Evolutionary conservation across 139 green algal genomes (phyloP).

Genomic region (Closterium sp.): DNA sequence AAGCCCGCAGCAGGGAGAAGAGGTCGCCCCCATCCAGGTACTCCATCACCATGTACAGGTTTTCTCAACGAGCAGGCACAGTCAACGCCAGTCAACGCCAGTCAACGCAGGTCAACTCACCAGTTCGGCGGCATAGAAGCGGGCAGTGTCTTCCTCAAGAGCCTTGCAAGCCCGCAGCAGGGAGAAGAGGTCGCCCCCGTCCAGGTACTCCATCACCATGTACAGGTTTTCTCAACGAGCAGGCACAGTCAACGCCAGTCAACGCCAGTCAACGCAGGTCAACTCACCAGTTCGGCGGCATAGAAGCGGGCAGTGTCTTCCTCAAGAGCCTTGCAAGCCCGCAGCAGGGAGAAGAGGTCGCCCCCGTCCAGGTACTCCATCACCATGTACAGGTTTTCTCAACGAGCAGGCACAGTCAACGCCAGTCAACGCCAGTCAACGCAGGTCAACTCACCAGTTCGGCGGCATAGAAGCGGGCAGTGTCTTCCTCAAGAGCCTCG

Average conservation of each 20-base stretch:
- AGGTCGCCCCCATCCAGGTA: conserved; percentile 85
- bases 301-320: conserved; percentile 83
- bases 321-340: conserved; percentile 70
- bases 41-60: conserved; percentile 98
- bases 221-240: conserved; percentile 89
- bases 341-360: conserved; percentile 77
- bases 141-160: conserved; percentile 73
- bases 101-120: conserved; percentile 63
- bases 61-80: conserved; percentile 82
- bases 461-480: conserved; percentile 80
- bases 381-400: conserved; percentile 92
- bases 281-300: conserved; percentile 71
- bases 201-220: conserved; percentile 95
- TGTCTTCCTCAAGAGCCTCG: conserved; percentile 74
- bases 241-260: conserved; percentile 66
- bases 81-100: conserved; percentile 72
- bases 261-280: neutral
- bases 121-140: conserved; percentile 83
- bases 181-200: conserved; percentile 78
- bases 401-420: conserved; percentile 88
- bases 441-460: conserved; percentile 63
- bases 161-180: conserved; percentile 73
- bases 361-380: conserved; percentile 93
- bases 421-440: conserved; percentile 63
- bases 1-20: conserved; percentile 69